Conservation (phyloP, 805 yeast genomes). For the Candida ipomoeae region DNA sequence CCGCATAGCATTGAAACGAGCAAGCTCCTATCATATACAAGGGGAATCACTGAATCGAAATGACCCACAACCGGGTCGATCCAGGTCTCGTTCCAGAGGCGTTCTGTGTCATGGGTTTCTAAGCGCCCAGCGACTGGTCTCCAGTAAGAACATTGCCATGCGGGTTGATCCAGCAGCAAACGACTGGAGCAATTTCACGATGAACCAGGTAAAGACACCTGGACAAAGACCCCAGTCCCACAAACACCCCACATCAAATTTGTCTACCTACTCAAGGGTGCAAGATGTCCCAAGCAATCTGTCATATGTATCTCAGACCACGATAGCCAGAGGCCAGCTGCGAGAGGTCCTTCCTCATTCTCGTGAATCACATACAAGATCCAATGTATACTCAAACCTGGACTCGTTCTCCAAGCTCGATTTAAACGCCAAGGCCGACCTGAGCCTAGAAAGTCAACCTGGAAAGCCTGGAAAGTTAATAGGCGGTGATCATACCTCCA, state of each 20-base stretch:
- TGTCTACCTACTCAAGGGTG: neutral
- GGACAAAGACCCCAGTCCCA: neutral
- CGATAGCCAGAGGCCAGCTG: neutral
- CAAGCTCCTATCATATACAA: slow-evolving; percentile 1
- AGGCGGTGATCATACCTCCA: neutral
- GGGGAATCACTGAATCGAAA: neutral
- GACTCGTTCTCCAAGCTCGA: neutral
- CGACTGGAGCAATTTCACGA: neutral
- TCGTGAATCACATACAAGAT: neutral
- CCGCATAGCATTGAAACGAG: neutral
- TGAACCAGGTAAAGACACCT: neutral
- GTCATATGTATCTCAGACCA: neutral
- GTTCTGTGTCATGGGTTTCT: neutral
- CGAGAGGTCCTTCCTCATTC: neutral
- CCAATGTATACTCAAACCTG: neutral
- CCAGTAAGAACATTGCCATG: neutral
- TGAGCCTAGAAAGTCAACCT: neutral
- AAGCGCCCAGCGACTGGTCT: neutral
- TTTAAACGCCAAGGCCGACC: neutral
- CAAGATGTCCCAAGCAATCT: neutral
- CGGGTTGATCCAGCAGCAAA: neutral
- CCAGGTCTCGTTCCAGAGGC: neutral
- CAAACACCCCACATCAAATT: neutral
- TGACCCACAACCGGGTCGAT: neutral
- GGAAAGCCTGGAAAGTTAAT: neutral